phyloP scores from a whole-genome alignment of 2,329 filamentous ascomycete species.

The Paracorniculantispora psalliotae region DNA sequence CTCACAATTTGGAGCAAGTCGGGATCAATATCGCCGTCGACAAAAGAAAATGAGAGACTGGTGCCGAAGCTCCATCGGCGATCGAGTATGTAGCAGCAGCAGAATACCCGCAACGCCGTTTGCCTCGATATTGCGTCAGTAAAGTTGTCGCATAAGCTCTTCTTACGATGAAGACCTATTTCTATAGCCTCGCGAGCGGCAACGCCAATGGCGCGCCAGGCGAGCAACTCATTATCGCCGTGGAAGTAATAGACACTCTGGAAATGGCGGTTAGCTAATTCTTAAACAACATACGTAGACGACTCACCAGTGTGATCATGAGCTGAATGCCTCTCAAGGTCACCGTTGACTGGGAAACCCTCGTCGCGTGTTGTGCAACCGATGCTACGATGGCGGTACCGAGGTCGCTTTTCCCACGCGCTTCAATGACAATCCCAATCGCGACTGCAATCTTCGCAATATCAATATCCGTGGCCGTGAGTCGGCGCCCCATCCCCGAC shows the following conservation, averaged over 20 bases:
- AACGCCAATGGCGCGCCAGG: constrained; percentile 43
- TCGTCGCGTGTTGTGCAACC: constrained; percentile 25
- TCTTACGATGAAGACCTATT: constrained; percentile 42
- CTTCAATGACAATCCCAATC: constrained; percentile 28
- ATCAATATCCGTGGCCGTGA: constrained; percentile 25
- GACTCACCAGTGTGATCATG: constrained; percentile 25
- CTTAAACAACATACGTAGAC: background rate
- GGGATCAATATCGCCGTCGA: constrained; percentile 46
- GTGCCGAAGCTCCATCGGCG: constrained; percentile 49
- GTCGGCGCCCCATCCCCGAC: background rate
- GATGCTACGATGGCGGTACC: constrained; percentile 25
- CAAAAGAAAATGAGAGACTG: constrained; percentile 42
- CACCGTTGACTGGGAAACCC: constrained; percentile 25
- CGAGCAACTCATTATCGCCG: constrained; percentile 44
- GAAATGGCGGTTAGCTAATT: background rate
- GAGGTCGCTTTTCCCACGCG: constrained; percentile 26
- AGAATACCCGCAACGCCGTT: constrained; percentile 38
- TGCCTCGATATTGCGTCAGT: constrained; percentile 25
- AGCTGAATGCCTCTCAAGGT: constrained; percentile 31
- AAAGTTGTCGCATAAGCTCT: constrained; percentile 37
- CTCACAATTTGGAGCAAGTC: constrained; percentile 39
- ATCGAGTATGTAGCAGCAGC: constrained; percentile 48
- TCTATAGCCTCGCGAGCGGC: constrained; percentile 42
- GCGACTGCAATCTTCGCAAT: constrained; percentile 31
- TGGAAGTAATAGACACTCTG: constrained; percentile 40